Conservation (phyloP, 768 basidiomycete species). For the Russula compacta region DNA sequence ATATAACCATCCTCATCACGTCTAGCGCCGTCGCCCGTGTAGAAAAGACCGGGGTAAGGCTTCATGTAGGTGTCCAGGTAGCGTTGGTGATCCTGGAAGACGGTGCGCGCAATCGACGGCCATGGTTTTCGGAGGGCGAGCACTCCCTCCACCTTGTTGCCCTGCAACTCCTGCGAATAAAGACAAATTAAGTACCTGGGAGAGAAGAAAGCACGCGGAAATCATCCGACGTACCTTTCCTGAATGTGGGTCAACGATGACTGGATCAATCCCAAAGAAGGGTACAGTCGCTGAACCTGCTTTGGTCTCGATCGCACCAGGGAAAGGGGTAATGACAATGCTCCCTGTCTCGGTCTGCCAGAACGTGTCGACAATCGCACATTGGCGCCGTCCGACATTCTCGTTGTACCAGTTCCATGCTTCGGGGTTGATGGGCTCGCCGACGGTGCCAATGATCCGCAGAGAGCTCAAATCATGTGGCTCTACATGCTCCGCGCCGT, state of each 20-base stretch:
- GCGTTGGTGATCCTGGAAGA: conserved; percentile 87
- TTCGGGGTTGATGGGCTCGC: conserved; percentile 98
- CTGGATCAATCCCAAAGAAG: conserved; percentile 91
- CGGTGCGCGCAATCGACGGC: conserved; percentile 92
- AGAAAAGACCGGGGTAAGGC: conserved; percentile 88
- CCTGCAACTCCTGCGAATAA: conserved; percentile 46
- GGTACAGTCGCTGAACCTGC: conserved; percentile 96
- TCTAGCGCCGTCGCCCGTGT: conserved; percentile 95
- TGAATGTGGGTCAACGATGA: conserved; percentile 74
- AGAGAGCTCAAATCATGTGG: conserved; percentile 72
- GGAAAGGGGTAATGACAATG: conserved; percentile 91
- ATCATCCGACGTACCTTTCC: conserved; percentile 42
- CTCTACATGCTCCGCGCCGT: conserved; percentile 82
- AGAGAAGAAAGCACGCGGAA: neutral
- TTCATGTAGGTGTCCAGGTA: conserved; percentile 73
- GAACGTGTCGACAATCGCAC: conserved; percentile 91
- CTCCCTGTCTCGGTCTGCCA: conserved; percentile 99
- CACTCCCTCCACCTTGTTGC: conserved; percentile 85
- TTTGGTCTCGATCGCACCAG: conserved; percentile 92
- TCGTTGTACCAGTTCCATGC: conserved; percentile 99
- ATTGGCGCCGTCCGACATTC: conserved; percentile 78
- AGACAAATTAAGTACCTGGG: neutral
- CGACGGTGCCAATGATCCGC: conserved; percentile 86
- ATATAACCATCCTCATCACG: conserved; percentile 94
- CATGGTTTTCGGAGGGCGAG: conserved; percentile 80